Evolutionary conservation across 73 alveolate species (phyloP), one percentile per base, ranked within the genome.

Genomic region (Loxodes magnus): DNA sequence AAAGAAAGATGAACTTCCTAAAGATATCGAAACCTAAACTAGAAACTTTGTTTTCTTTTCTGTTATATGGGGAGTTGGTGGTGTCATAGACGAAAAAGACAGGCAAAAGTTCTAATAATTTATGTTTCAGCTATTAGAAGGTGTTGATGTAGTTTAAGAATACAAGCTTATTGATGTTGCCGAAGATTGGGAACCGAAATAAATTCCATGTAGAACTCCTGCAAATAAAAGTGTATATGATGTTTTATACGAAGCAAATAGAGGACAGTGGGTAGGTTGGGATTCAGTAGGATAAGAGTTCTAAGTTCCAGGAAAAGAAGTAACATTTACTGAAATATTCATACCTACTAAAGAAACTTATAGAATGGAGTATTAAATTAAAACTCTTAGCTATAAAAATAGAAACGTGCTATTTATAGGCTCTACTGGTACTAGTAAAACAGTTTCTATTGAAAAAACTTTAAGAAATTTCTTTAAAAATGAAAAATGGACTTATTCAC

Each of bases 401-500:
- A 75, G 85, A 64, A 97, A 96, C 74, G 68, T 86, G 41, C 72
- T 96, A 64, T 75, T 96, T 43, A 75, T 94, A 29, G 99, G 99
- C 0, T 98, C 99, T 3, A 95, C 99, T 4, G 99, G 99, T 29
- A 96, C 99, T 36, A 99, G 99, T 35, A 96, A 96, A 69, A 91
- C 99, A 14, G 94, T 94, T 31, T 84, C 88, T 73, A 79, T 88
- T 48, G 73, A 71, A 49, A 97, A 92, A 65, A 82, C 74, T 44
- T 50, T 82, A 41, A 71, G 59, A 21, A 22, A 73, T 28, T 71
- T 69, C 25, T 82, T 77, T 72, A 79, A 76, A 53, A 61, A 68
- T 36, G 94, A 82, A 60, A 42, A 53, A 48, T 82, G 64, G 29
- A 58, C 84, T 24, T 74, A 82, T 58, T 50, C 83, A 17, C 64